Conservation (phyloP, 768 basidiomycete species). For the Mycena venus region DNA sequence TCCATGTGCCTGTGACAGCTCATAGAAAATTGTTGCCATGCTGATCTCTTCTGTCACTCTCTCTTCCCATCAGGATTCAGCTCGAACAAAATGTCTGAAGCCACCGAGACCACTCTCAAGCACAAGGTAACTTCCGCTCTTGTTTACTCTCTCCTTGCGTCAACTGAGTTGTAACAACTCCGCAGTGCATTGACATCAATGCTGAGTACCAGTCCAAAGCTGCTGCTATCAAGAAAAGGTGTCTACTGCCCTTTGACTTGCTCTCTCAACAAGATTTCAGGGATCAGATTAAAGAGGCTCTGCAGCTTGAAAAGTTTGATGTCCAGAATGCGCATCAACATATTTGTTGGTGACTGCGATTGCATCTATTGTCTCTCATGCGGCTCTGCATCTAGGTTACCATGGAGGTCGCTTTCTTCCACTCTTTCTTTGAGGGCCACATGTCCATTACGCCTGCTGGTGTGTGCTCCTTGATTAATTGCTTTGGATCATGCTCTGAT, state of each 20-base stretch:
- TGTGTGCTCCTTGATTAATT: not conserved
- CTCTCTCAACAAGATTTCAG: slow-evolving; percentile 33
- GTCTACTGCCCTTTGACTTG: not conserved
- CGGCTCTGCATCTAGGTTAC: slow-evolving; percentile 1
- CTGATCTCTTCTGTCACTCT: too few relatives aligned
- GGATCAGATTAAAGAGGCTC: slow-evolving; percentile 22
- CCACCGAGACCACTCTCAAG: not conserved
- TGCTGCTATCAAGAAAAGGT: slow-evolving; percentile 20
- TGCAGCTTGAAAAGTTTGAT: slow-evolving; percentile 33
- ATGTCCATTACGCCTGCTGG: slow-evolving; percentile 23
- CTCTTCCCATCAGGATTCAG: too few relatives aligned
- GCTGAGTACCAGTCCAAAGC: slow-evolving; percentile 11
- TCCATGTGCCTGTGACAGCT: too few relatives aligned
- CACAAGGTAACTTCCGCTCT: slow-evolving; percentile 5
- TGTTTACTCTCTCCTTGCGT: not conserved
- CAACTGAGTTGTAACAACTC: not conserved
- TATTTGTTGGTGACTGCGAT: not conserved
- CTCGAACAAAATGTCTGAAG: slow-evolving; percentile 7
- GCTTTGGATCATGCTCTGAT: not conserved
- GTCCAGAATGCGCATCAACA: slow-evolving; percentile 33
- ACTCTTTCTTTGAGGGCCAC: slow-evolving; percentile 30
- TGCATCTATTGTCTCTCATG: not conserved
- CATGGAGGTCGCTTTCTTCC: slow-evolving; percentile 31
- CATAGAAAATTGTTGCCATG: too few relatives aligned
- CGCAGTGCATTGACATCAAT: slow-evolving; percentile 13